Conservation (phyloP, 768 basidiomycete genomes). For the Lactifluus subvellereus region DNA sequence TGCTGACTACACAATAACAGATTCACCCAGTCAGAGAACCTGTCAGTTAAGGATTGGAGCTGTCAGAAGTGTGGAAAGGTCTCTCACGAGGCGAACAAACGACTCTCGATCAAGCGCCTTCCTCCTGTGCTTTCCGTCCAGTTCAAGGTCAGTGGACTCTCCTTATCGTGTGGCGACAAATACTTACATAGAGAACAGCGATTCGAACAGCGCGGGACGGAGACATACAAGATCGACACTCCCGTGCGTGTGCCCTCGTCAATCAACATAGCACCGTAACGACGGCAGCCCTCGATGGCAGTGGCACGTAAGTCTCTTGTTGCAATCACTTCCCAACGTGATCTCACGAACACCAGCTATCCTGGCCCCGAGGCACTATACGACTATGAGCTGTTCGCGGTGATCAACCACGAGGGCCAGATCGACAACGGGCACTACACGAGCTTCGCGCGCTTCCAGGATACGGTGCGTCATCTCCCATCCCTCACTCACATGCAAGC, state of each 20-base stretch:
- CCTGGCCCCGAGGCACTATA: conserved; percentile 44
- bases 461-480: conserved; percentile 54
- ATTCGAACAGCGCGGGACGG: too few relatives aligned
- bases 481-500: too few relatives aligned
- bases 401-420: conserved; percentile 92
- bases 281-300: conserved; percentile 49
- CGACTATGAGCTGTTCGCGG: conserved; percentile 87
- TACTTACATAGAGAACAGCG: neutral
- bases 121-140: conserved; percentile 91
- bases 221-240: too few relatives aligned
- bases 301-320: conserved; percentile 26
- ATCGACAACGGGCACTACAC: conserved; percentile 95
- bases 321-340: neutral
- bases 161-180: neutral
- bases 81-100: conserved; percentile 76
- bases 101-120: conserved; percentile 76
- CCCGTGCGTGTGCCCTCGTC: conserved; percentile 71
- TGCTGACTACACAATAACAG: conserved; percentile 34
- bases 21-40: conserved; percentile 79
- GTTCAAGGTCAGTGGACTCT: conserved; percentile 50
- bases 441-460: conserved; percentile 74
- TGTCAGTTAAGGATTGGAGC: conserved; percentile 76
- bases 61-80: conserved; percentile 78
- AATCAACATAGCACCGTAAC: conserved; percentile 89
- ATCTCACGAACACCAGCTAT: conserved; percentile 26